Evolutionary conservation across 192 early-diverging fungal species (phyloP), one percentile per base, ranked within the genome.

Genomic region (Phycomyces blakesleeanus): DNA sequence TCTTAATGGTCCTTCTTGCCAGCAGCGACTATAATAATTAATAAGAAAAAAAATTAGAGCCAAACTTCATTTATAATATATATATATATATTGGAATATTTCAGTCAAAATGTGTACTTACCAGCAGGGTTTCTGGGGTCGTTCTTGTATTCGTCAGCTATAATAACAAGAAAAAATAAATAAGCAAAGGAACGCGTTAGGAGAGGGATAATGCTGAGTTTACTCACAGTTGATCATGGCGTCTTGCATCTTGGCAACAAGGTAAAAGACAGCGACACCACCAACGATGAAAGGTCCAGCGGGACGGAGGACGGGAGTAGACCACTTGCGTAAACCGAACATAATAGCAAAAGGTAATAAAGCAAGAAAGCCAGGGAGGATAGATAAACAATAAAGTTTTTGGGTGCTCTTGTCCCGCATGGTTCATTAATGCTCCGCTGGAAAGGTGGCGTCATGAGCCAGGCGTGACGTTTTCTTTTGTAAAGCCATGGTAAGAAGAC

Each of bases 91-190:
- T n/a, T n/a, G n/a, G n/a, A n/a, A 14, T 27, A 2, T 40, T 21
- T 11, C 1, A 10, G 1, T 2, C 11, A n/a, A 18, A 34, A 25
- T 49, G 20, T 51, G 37, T 14, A 75, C 75, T 70, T 79, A 82
- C 80, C 66, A 57, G 74, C 65, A 62, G 80, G 80, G 75, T 82
- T 82, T 72, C 78, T 76, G 51, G 78, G 77, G 57, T 82, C 80
- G 73, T 79, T 77, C 73, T 71, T 82, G 73, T 74, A 82, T 11
- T 59, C 18, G 3, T 79, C 77, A 66, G 59, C 80, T 82, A 73
- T n/a, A 22, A 50, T 34, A 49, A 18, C 55, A 59, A 47, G 10
- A 7, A 5, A 5, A 34, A 34, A 34, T 34, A 34, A 7, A 5
- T 34, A 34, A 34, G 7, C 7, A 34, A 2, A 34, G 29, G 29